Evolutionary conservation across 768 basidiomycete species (phyloP), one percentile per base, ranked within the genome.

Genomic region (Naganishia vishniacii): DNA sequence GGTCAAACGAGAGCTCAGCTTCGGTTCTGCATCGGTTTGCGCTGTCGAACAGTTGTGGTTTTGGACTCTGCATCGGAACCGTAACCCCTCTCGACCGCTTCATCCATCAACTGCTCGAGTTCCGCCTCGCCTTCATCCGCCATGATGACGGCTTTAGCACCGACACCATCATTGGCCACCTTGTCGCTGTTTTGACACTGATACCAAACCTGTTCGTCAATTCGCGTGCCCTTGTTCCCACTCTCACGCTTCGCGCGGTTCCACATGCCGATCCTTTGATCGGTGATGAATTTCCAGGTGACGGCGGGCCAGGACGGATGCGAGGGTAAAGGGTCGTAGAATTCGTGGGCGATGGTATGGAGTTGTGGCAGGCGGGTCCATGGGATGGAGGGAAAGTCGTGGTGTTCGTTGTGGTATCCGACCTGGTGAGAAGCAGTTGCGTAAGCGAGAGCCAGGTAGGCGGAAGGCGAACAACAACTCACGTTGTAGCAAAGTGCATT

Each of bases 381-480:
- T 0, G 95, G 83, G 0, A 99, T 79, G 13, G 91, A 91, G 8
- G 95, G 93, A 78, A 99, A 98, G 79, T 99, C 95, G 78, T 99
- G 95, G 78, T 99, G 95, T 72, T 98, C 95, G 77, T 99, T 97
- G 77, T 99, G 95, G 75, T 97, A 98, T 41, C 95, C 95, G 69
- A 97, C 90, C 47, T 89, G 91, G 13, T 8, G 68, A 48, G 64
- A 61, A 66, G 63, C 23, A 23, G 23, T 25, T n/a, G 45, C 18
- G 47, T 48, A 32, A 61, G 28, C 37, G 23, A 13, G 40, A 11
- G 37, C 8, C 8, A 9, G 45, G 20, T 46, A n/a, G 45, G 45
- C 16, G 20, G 45, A 46, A n/a, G n/a, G n/a, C n/a, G n/a, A n/a
- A n/a, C n/a, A n/a, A n/a, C n/a, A 25, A 94, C 47, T 8, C 11